phyloP scores from a whole-genome alignment of 148 eudicot species.

The Dysphania ambrosioides region DNA sequence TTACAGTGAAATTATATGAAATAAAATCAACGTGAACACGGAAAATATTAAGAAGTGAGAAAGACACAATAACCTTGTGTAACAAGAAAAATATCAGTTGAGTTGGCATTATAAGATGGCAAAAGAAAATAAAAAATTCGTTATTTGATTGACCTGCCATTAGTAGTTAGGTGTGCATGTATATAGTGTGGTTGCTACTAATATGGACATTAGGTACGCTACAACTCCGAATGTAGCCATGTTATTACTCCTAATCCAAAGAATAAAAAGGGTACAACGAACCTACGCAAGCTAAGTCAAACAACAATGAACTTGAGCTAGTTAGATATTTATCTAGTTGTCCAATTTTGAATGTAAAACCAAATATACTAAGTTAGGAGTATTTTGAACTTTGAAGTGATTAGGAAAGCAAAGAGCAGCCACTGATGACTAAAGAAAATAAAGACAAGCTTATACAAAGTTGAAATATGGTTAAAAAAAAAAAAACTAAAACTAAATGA shows the following conservation, averaged over 20 bases:
- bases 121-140: background rate
- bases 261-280: conserved; percentile 14
- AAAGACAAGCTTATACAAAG: background rate
- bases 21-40: no score
- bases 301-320: conserved; percentile 1
- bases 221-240: background rate
- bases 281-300: conserved; percentile 5
- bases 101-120: no score
- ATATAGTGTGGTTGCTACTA: conserved; percentile 9
- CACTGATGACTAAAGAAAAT: conserved; percentile 10
- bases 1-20: no score
- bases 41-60: no score
- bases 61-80: no score
- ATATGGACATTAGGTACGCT: background rate
- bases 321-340: background rate
- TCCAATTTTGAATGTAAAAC: background rate
- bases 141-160: conserved; percentile 4
- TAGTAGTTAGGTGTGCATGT: conserved; percentile 5
- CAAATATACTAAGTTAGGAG: background rate
- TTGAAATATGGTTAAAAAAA: background rate
- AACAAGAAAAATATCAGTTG: no score
- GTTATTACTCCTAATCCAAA: background rate
- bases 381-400: conserved; percentile 1
- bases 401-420: conserved; percentile 11
- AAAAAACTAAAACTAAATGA: background rate